Evolutionary conservation across 371 early-diverging fungal genomes (phyloP).

Genomic region (Capniomyces stellatus): DNA sequence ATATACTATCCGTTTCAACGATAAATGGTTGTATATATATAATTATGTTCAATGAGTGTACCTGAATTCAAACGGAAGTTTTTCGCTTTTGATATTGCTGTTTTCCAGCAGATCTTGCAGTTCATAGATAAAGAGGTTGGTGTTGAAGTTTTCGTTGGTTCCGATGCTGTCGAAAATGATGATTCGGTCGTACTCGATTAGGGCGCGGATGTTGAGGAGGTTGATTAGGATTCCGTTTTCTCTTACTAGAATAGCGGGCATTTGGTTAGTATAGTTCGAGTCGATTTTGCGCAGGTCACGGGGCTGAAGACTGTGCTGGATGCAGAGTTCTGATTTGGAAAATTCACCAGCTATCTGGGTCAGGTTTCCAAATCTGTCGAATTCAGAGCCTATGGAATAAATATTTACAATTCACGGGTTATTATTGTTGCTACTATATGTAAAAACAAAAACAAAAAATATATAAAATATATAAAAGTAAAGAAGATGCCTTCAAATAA

Average conservation of each 20-base stretch:
- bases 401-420: neutral
- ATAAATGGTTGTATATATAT: neutral
- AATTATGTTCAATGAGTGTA: conserved; percentile 7
- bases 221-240: conserved; percentile 66
- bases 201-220: conserved; percentile 54
- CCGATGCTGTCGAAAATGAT: conserved; percentile 57
- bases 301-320: conserved; percentile 49
- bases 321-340: conserved; percentile 53
- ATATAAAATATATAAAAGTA: neutral
- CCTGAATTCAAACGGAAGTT: conserved; percentile 53
- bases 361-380: conserved; percentile 48
- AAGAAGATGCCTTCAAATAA: neutral
- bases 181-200: conserved; percentile 61
- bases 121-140: conserved; percentile 58
- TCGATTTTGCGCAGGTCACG: conserved; percentile 69
- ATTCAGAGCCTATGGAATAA: conserved; percentile 34
- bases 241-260: conserved; percentile 72
- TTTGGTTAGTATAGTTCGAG: conserved; percentile 51
- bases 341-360: conserved; percentile 57
- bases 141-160: conserved; percentile 42
- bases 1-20: no score
- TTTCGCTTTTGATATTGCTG: conserved; percentile 14
- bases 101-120: conserved; percentile 49
- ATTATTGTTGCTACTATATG: neutral
- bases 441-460: neutral